Evolutionary conservation across 441 rosid genomes (phyloP), one percentile per base, ranked within the genome.

Genomic region (Brassica hybrid): DNA sequence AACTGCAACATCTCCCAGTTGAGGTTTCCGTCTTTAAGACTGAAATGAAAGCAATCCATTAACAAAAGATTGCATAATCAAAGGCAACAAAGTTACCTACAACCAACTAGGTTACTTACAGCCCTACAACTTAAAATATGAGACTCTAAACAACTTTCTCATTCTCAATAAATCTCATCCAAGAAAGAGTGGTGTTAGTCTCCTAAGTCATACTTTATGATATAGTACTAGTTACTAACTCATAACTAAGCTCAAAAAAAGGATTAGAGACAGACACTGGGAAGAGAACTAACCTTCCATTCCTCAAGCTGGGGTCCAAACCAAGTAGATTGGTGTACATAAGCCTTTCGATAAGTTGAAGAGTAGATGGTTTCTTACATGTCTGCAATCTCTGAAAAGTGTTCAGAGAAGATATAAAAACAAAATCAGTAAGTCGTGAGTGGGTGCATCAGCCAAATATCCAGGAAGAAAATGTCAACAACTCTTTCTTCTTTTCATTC

Each of bases 1-100:
- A 94, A 94, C 83, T 87, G 97, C 91, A 96, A 77, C 23, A 96
- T 87, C 88, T 96, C 99, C 78, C 86, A 84, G 80, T 94, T 96
- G 50, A 96, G 96, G 17, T 86, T 91, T 77, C 99, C 99, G 84
- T 89, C 96, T 82, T 96, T 94, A 62, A 96, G 80, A 84, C 99
- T 94, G 87, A 85, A 86, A 74, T 30, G 65, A 17, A 78, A 10
- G 64, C 57, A 78, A 79, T 38, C 74, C 8, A 30, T 17, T 30
- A 64, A 32, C 56, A 76, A 72, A 76, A 74, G 32, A 65, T 76
- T 38, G 34, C 38, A 19, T 19, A 65, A 58, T 12, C 34, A 36
- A 69, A 74, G 10, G 21, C 71, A 41, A 38, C 19, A 62, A 25
- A 52, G 67, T 62, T 12, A 67, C 4, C 7, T 1, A 48, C 14